Evolutionary conservation across 129 eudicot genomes (phyloP), one percentile per base, ranked within the genome.

Genomic region (Pittosporum tobira): DNA sequence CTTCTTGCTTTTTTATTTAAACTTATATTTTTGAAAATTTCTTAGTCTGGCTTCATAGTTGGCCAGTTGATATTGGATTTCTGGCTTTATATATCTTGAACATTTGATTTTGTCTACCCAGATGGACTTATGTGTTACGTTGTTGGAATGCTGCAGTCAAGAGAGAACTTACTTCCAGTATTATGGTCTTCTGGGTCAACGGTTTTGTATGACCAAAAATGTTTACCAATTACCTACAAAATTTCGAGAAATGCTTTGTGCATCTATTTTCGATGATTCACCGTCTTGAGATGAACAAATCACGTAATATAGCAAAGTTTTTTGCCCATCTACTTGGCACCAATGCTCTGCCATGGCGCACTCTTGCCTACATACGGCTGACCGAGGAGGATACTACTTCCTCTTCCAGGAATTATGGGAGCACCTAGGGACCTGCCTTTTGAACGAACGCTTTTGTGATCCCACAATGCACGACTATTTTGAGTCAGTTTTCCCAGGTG

Each of bases 311-410:
- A 6, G 97, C 95, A 0, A 89, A 89, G 67, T 84, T 89, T 62
- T 89, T 89, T 49, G 97, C 97, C 14, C 97, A 89, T 66, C 47
- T 89, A 47, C 88, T 84, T n/a, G 97, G 95, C 26, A 88, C 97
- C 0, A 79, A 81, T 65, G 95, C 97, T 37, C 62, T 89, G 61
- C 85, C 97, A 18, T 89, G 95, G 97, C 95, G 81, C 49, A 84
- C 76, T 7, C 49, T 88, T 45, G 81, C 94, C 19, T 88, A 88
- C 56, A 84, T 88, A 40, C 82, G 90, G 22, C 47, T 88, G 49
- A 88, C 96, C 1, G 94, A 88, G 59, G 96, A 84, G 64, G 96
- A 88, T 51, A 89, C 97, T 3, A 89, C 97, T 26, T 89, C 97
- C 1, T 89, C 95, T 18, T 89, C 73, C 97, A 89, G 95, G 97